These are phyloP conservation scores for Diplotaxis tenuifolia DNA, from an alignment of 345 rosid genomes.

Conservation along the genomic window DNA sequence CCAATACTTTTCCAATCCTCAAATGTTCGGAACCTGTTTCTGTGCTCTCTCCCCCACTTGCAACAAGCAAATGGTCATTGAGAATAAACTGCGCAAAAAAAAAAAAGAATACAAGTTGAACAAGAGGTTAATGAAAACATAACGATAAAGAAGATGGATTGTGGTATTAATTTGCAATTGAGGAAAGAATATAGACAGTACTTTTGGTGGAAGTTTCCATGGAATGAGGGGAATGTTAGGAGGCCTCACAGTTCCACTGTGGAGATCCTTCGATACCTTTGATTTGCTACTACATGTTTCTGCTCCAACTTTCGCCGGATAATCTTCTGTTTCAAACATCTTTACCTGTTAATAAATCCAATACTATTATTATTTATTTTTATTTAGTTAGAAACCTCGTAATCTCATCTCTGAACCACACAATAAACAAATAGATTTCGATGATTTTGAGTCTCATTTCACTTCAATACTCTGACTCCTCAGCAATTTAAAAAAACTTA, in stretches of 20 bases:
- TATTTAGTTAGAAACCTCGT: background rate
- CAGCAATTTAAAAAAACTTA: background rate
- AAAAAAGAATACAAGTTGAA: too few species aligned
- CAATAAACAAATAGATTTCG: too few species aligned
- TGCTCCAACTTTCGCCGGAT: constrained; percentile 45
- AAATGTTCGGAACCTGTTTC: constrained; percentile 40
- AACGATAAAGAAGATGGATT: too few species aligned
- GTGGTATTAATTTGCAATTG: background rate
- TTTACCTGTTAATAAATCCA: too few species aligned
- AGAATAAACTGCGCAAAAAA: constrained; percentile 50
- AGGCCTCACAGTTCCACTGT: constrained; percentile 11
- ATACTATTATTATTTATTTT: too few species aligned
- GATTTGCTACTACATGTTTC: background rate
- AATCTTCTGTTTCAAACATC: constrained; percentile 46
- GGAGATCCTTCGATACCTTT: constrained; percentile 24
- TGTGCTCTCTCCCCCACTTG: constrained; percentile 54
- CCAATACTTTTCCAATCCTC: constrained; percentile 49
- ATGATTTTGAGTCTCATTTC: background rate
- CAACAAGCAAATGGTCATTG: constrained; percentile 39
- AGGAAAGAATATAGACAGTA: constrained; percentile 7
- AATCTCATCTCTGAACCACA: background rate
- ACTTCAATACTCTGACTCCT: background rate
- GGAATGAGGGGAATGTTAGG: constrained; percentile 27
- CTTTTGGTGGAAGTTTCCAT: constrained; percentile 57
- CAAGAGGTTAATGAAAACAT: background rate